Base-by-base conservation (phyloP, 305 asterid species). In the Withania somnifera region DNA sequence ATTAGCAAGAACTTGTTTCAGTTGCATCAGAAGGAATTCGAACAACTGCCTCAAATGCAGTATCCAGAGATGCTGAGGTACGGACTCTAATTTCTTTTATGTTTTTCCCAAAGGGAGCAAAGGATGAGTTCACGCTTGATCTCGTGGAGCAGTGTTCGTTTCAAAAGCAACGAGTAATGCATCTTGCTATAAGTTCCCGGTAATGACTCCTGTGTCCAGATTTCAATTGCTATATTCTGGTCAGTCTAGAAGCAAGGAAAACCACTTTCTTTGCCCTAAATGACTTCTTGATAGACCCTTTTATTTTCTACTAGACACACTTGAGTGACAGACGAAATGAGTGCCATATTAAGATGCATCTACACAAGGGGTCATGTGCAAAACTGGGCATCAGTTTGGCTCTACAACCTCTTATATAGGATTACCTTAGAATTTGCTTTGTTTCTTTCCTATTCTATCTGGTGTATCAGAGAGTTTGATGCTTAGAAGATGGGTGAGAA, bases 71-170 rank as follows among this genome's bases (percentile, higher is more conserved):
- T 50, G 61, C 45, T 75, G 79, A 75, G 15, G 0, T 73, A 47
- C 22, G 6, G 79, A 51, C 28, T 69, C 14, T 81, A 36, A 20
- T 80, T 71, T 56, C 78, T 34, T 20, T 79, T 81, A 0, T 83
- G 75, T 9, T 87, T 30, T 86, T 78, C 50, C 86, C 79, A 24
- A 83, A 95, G 99, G 97, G 91, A 84, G 98, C 97, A 66, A 94
- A 90, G 88, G 99, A 96, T 71, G 99, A 96, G 91, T 96, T 94
- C 86, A 96, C 98, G 1, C 92, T 96, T 22, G 99, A 96, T 91
- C 99, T 96, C 71, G 99, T 96, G 89, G 99, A 96, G 86, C 99
- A 96, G 79, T 96, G 99, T 69, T 93, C 99, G 30, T 96, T 94
- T 87, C 98, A 96, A 73, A 96, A 96, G 91, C 97, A 96, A 76